A percentile compares a stretch with the other conserved stretches of the same genome.
Conservation (phyloP, 2,329 filamentous ascomycete species). For the Beauveria caledonica region DNA sequence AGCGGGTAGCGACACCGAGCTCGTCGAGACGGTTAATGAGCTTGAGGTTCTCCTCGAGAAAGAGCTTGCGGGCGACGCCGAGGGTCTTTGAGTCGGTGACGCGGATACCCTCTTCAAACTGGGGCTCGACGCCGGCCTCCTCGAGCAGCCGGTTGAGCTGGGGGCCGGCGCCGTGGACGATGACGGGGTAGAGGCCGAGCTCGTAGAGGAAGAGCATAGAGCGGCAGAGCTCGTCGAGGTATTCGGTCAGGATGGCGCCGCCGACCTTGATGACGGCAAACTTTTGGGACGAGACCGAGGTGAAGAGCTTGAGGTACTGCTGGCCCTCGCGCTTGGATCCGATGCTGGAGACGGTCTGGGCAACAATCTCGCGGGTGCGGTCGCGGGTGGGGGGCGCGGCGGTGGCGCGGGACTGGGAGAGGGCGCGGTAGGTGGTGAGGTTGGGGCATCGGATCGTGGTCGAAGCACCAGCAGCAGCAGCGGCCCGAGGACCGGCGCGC, state of each 20-base stretch:
- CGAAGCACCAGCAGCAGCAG: conserved; percentile 16
- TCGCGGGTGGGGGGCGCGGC: conserved; percentile 17
- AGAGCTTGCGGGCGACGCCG: conserved; percentile 81
- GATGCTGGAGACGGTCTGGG: conserved; percentile 76
- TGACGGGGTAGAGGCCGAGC: conserved; percentile 88
- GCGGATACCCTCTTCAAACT: conserved; percentile 93
- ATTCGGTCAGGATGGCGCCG: conserved; percentile 89
- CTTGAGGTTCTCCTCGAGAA: conserved; percentile 91
- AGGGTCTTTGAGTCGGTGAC: conserved; percentile 95
- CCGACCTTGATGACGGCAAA: conserved; percentile 99
- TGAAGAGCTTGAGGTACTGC: conserved; percentile 96
- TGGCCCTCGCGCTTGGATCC: conserved; percentile 93
- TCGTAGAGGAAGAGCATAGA: conserved; percentile 88
- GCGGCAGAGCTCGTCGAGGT: conserved; percentile 83
- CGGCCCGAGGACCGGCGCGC: conserved; percentile 28
- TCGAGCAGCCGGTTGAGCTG: conserved; percentile 90
- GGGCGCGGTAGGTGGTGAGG: conserved; percentile 17
- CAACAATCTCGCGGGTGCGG: conserved; percentile 28
- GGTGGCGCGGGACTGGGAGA: conserved; percentile 8
- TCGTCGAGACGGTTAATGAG: conserved; percentile 83
- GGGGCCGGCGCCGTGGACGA: conserved; percentile 90
- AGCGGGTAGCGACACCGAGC: conserved; percentile 80
- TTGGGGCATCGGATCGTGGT: conserved; percentile 18
- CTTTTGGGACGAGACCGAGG: conserved; percentile 89
- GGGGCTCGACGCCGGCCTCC: conserved; percentile 83